Percentiles rank a stretch among this genome's conserved stretches.
Conservation (phyloP, 2,329 filamentous ascomycete species). For the Penicillium rolfsii region DNA sequence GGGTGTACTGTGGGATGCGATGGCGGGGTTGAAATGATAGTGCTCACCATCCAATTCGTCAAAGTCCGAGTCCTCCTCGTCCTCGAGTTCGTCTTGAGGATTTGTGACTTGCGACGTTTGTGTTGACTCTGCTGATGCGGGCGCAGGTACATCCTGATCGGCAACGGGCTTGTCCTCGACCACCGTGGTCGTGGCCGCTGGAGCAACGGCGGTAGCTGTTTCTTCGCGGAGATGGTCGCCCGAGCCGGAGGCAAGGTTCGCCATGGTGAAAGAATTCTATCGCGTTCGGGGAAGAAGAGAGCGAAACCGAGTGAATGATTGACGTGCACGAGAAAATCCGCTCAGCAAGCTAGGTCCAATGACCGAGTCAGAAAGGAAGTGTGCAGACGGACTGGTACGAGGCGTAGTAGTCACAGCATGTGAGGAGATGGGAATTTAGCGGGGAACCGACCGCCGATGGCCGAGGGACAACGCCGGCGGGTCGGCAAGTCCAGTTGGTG, state of each 20-base stretch:
- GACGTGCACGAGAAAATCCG: neutral
- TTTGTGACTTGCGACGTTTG: slow-evolving; percentile 10
- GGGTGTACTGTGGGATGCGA: neutral
- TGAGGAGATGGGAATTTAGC: slow-evolving; percentile 29
- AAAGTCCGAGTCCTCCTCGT: slow-evolving; percentile 86
- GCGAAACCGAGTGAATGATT: slow-evolving; percentile 1
- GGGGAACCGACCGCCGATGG: slow-evolving; percentile 35
- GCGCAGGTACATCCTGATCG: neutral
- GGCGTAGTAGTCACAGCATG: slow-evolving; percentile 24
- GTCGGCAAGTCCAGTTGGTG: slow-evolving; percentile 5
- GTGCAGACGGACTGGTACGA: neutral
- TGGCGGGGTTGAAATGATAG: neutral
- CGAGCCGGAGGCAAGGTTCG: slow-evolving; percentile 6
- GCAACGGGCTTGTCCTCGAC: neutral
- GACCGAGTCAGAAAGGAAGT: neutral
- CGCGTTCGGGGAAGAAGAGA: neutral
- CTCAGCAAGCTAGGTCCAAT: neutral
- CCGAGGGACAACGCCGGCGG: slow-evolving; percentile 21
- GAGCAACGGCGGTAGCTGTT: neutral
- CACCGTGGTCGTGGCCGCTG: neutral
- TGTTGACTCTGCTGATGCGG: slow-evolving; percentile 6
- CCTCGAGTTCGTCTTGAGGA: slow-evolving; percentile 42
- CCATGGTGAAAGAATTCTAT: neutral
- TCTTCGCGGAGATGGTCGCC: slow-evolving; percentile 3
- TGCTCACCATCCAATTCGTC: slow-evolving; percentile 83